phyloP scores from a whole-genome alignment of 2,329 filamentous ascomycete species.

The Pestalotiopsis sp. region DNA sequence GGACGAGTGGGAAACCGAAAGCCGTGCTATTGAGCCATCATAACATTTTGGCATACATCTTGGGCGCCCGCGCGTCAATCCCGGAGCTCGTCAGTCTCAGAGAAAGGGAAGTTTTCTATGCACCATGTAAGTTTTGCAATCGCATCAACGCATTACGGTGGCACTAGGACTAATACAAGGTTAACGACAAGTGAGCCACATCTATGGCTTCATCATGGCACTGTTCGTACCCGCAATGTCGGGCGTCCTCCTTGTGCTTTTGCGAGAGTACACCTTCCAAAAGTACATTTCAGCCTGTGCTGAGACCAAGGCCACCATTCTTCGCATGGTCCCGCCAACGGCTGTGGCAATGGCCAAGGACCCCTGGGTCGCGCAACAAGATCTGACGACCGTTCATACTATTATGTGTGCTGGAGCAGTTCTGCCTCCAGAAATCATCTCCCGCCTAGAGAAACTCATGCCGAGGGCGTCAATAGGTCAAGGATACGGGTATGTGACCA shows the following conservation, averaged over 20 bases:
- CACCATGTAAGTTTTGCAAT: slow-evolving; percentile 14
- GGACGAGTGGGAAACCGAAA: slow-evolving; percentile 25
- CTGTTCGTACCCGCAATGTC: slow-evolving; percentile 23
- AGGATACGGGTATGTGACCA: slow-evolving; percentile 20
- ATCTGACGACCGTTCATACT: slow-evolving; percentile 18
- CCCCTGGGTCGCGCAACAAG: slow-evolving; percentile 14
- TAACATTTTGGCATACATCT: slow-evolving; percentile 23
- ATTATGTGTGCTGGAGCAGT: slow-evolving; percentile 23
- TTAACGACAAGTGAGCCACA: slow-evolving; percentile 18
- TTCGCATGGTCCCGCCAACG: slow-evolving; percentile 24
- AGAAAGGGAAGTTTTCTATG: slow-evolving; percentile 28
- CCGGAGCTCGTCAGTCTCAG: slow-evolving; percentile 23
- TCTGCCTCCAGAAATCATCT: slow-evolving; percentile 20
- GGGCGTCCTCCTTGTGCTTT: slow-evolving; percentile 21
- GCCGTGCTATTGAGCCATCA: slow-evolving; percentile 24
- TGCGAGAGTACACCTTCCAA: slow-evolving; percentile 23
- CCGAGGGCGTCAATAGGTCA: slow-evolving; percentile 19
- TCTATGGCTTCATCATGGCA: slow-evolving; percentile 25
- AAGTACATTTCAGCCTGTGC: slow-evolving; percentile 21
- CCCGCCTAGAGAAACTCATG: slow-evolving; percentile 15
- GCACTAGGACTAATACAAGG: background rate
- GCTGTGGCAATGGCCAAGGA: slow-evolving; percentile 24
- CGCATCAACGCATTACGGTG: too few species aligned
- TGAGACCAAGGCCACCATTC: slow-evolving; percentile 19
- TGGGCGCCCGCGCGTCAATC: slow-evolving; percentile 22